These are phyloP conservation scores for Ramularia endophylla DNA, from an alignment of 2,329 filamentous ascomycete species.

Conservation along the genomic window DNA sequence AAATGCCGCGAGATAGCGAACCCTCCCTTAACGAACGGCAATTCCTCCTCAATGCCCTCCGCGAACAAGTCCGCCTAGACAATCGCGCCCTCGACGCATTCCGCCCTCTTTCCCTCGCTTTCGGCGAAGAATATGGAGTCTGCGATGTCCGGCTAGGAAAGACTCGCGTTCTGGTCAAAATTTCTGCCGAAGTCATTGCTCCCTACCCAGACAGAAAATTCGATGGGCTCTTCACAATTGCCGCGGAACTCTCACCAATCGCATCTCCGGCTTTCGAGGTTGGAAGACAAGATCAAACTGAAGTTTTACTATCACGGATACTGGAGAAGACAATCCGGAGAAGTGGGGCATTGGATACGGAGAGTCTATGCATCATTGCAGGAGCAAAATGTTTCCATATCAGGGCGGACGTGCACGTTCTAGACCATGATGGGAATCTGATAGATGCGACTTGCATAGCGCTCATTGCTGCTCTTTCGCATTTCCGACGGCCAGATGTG, in stretches of 20 bases:
- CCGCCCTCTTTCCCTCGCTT: constrained; percentile 68
- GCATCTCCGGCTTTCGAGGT: constrained; percentile 84
- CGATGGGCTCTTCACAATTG: constrained; percentile 90
- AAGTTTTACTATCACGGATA: constrained; percentile 77
- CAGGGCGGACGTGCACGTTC: constrained; percentile 83
- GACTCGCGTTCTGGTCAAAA: constrained; percentile 80
- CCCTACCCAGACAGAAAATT: constrained; percentile 86
- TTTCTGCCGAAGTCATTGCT: constrained; percentile 81
- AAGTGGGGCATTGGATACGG: constrained; percentile 87
- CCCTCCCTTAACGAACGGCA: constrained; percentile 83
- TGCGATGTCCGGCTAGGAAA: constrained; percentile 83
- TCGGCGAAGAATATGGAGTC: constrained; percentile 87
- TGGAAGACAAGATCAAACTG: constrained; percentile 51
- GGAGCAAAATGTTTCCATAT: constrained; percentile 88
- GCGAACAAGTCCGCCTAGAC: constrained; percentile 76
- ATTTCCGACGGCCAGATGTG: constrained; percentile 87
- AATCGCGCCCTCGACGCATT: constrained; percentile 76
- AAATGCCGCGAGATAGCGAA: constrained; percentile 88
- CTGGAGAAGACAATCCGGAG: constrained; percentile 93
- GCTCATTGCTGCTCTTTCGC: constrained; percentile 78
- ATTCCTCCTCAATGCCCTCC: constrained; percentile 78
- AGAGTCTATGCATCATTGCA: constrained; percentile 89
- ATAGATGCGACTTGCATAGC: constrained; percentile 82
- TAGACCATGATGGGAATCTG: constrained; percentile 85
- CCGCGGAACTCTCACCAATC: constrained; percentile 87